Percentiles rank a stretch among this genome's conserved stretches.
Evolutionary conservation across 495 filamentous ascomycete species (phyloP).

Genomic region (Xylaria grammica): DNA sequence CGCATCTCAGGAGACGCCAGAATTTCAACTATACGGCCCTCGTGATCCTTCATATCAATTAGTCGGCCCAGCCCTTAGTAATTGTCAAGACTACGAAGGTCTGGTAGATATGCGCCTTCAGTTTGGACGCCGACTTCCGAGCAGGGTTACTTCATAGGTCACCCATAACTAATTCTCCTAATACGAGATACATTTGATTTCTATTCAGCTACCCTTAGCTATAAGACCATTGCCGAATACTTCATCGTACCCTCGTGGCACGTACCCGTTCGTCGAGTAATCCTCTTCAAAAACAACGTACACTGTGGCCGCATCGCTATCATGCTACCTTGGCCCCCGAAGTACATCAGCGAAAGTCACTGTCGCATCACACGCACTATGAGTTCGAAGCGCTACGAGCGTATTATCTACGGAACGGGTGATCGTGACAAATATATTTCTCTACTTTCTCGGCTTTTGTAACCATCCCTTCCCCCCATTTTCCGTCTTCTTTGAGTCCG

Average conservation of each 20-base stretch:
- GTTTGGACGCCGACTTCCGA: too few species aligned
- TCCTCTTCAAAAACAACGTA: conserved; percentile 26
- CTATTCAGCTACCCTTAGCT: background rate
- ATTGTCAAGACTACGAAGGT: too few species aligned
- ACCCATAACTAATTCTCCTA: background rate
- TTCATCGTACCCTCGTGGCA: background rate
- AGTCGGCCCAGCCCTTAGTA: too few species aligned
- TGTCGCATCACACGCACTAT: conserved; percentile 42
- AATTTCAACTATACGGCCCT: too few species aligned
- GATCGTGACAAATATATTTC: conserved; percentile 17
- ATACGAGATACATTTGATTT: background rate
- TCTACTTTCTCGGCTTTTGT: background rate
- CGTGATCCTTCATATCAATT: too few species aligned
- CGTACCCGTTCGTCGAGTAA: background rate
- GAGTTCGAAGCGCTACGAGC: conserved; percentile 42
- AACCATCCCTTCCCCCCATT: too few species aligned
- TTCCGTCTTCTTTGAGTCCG: background rate
- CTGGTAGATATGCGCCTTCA: too few species aligned
- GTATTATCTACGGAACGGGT: conserved; percentile 41
- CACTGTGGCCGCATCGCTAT: conserved; percentile 43
- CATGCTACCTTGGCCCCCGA: conserved; percentile 34
- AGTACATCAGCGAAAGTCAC: conserved; percentile 41
- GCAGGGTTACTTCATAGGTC: too few species aligned
- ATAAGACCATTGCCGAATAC: background rate
- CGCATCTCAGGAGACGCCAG: too few species aligned